Conservation (phyloP, 768 basidiomycete genomes). For the Mycena sanguinolenta region DNA sequence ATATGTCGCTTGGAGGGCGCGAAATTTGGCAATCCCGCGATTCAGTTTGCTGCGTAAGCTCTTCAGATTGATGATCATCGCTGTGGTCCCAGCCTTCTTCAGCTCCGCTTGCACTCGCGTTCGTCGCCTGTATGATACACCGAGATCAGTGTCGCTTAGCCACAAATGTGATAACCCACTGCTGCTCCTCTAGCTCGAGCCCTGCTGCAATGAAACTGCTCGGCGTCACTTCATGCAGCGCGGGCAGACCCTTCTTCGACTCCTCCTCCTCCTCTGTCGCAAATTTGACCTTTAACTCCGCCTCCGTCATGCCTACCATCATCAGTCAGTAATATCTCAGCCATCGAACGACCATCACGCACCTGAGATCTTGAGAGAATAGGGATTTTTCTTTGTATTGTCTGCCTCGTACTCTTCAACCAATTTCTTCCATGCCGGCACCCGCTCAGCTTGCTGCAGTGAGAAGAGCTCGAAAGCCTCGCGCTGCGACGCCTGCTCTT, state of each 20-base stretch:
- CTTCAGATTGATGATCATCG: neutral
- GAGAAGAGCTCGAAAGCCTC: neutral
- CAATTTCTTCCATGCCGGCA: neutral
- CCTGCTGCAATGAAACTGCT: neutral
- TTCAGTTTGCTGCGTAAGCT: neutral
- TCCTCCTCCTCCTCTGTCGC: neutral
- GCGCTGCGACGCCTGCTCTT: too few relatives aligned
- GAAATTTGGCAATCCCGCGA: neutral
- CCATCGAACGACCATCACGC: neutral
- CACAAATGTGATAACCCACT: neutral
- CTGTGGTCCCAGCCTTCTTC: neutral
- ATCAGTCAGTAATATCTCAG: neutral
- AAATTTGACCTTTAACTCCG: too few relatives aligned
- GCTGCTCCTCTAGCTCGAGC: neutral
- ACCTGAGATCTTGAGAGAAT: neutral
- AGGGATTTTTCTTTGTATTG: neutral
- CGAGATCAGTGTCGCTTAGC: neutral
- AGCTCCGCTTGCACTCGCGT: neutral
- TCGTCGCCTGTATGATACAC: neutral
- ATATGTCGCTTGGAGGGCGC: neutral
- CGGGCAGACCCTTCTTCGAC: neutral
- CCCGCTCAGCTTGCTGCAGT: constrained; percentile 1
- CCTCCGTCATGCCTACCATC: neutral
- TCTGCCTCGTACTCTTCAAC: constrained; percentile 25
- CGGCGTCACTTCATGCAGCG: neutral